Conservation (phyloP, 805 yeast genomes). For the Starmerella scarabaei region DNA sequence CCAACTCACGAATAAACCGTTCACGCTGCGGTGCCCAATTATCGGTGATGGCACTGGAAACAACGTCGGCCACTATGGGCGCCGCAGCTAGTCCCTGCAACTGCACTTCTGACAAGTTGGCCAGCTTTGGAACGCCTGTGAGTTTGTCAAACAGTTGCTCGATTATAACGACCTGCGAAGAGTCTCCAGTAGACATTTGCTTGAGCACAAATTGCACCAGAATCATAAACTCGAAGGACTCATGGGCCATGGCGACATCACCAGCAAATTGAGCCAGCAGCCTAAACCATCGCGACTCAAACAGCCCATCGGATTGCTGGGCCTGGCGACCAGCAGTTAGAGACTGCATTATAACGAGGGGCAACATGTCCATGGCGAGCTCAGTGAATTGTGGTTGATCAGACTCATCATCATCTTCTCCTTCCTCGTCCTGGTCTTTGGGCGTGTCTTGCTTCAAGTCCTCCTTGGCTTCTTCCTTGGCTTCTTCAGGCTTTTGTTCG, state of each 20-base stretch:
- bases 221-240: slow-evolving; percentile 10
- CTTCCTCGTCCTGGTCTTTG: background rate
- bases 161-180: slow-evolving; percentile 7
- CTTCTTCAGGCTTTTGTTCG: background rate
- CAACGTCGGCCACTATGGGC: slow-evolving; percentile 1
- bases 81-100: slow-evolving; percentile 8
- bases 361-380: slow-evolving; percentile 17
- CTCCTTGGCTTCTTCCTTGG: background rate
- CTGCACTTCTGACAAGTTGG: slow-evolving; percentile 12
- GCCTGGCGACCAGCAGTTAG: slow-evolving; percentile 14
- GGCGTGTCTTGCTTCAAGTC: background rate
- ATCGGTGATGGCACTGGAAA: slow-evolving; percentile 8
- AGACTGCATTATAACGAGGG: slow-evolving; percentile 16
- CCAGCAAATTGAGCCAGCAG: slow-evolving; percentile 17
- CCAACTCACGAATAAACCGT: slow-evolving; percentile 1
- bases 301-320: slow-evolving; percentile 15
- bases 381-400: slow-evolving; percentile 1
- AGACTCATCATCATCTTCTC: background rate
- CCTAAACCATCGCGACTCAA: slow-evolving; percentile 12
- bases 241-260: slow-evolving; percentile 13
- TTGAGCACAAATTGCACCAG: slow-evolving; percentile 11
- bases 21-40: slow-evolving; percentile 8
- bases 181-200: slow-evolving; percentile 7
- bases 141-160: slow-evolving; percentile 11
- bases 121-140: slow-evolving; percentile 9